Base-by-base conservation (phyloP, 108 stramenopile species). In the Stephanodiscus triporus region DNA sequence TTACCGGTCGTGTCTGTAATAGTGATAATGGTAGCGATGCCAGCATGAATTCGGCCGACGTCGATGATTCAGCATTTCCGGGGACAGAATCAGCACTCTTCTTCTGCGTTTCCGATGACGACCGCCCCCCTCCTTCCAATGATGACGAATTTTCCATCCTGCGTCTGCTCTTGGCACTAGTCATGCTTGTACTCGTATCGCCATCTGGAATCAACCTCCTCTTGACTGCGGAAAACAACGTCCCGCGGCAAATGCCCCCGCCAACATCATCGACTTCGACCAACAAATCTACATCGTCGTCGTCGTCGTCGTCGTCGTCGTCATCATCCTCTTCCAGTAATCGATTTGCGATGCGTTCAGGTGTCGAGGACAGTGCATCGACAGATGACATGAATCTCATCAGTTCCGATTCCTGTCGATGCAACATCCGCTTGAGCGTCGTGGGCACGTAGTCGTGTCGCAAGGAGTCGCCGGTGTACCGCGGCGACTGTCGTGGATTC, bases 251-350 rank as follows among this genome's bases (percentile, higher is more conserved):
- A 20, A 9, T 8, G 5, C 19, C 20, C 1, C 19, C 51, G 24
- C 9, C 51, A 6, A 6, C 51, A 53, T 53, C 51, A 1, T 8
- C 51, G 6, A 53, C 7, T 3, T 53, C 24, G 19, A 24, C 20
- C 24, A 24, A 6, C 51, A 53, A 53, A 3, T 53, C 19, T 29
- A 57, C 5, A 3, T 24, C 19, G 4, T 26, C 20, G 26, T 26
- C 55, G 23, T 56, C 55, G 2, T 57, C 56, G 11, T 57, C 9
- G 29, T 57, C 56, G 30, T 57, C 54, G 10, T 55, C 54, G 2
- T 24, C 54, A 6, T 23, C 56, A 30, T 29, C 5, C 29, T 29
- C 9, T 4, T 3, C 13, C 2, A 29, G 0, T 3, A 17, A 26
- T 32, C 2, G 56, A 24, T 24, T 53, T 11, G 56, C 56, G 1